Percentiles rank a stretch among this genome's conserved stretches.
Conservation (phyloP, 257 asterid genomes). For the Coffea canephora region DNA sequence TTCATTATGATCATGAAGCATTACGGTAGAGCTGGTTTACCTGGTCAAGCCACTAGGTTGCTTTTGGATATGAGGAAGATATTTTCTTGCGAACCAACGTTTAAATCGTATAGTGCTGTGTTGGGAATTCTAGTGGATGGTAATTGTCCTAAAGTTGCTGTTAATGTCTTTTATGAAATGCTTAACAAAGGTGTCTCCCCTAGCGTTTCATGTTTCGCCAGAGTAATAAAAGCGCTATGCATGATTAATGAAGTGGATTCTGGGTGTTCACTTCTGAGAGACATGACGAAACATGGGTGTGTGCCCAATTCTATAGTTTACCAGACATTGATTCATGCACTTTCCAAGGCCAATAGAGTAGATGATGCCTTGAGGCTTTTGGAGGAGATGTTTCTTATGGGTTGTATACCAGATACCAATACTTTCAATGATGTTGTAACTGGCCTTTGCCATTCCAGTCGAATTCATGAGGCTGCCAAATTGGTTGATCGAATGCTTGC, state of each 20-base stretch:
- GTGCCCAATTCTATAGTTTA: conserved; percentile 84
- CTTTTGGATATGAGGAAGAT: conserved; percentile 73
- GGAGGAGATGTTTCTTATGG: conserved; percentile 98
- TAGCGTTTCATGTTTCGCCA: conserved; percentile 66
- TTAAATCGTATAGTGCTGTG: conserved; percentile 74
- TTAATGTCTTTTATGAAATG: conserved; percentile 87
- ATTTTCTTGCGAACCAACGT: conserved; percentile 74
- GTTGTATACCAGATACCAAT: conserved; percentile 74
- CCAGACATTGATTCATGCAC: conserved; percentile 77
- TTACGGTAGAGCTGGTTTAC: conserved; percentile 79
- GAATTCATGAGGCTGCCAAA: conserved; percentile 88
- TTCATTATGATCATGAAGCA: conserved; percentile 82
- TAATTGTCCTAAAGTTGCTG: conserved; percentile 84
- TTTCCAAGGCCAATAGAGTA: conserved; percentile 57
- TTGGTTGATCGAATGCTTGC: conserved; percentile 83
- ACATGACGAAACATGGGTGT: conserved; percentile 93
- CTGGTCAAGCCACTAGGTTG: conserved; percentile 86
- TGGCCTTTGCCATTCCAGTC: conserved; percentile 67
- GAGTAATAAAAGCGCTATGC: conserved; percentile 79
- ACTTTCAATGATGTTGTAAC: conserved; percentile 82
- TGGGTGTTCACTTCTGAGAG: conserved; percentile 79
- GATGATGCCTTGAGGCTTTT: conserved; percentile 69
- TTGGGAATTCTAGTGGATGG: conserved; percentile 71
- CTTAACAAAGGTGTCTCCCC: conserved; percentile 73
- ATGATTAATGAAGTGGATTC: conserved; percentile 71